These are phyloP conservation scores for Phytopythium vexans DNA, from an alignment of 352 stramenopile species.

Conservation along the genomic window DNA sequence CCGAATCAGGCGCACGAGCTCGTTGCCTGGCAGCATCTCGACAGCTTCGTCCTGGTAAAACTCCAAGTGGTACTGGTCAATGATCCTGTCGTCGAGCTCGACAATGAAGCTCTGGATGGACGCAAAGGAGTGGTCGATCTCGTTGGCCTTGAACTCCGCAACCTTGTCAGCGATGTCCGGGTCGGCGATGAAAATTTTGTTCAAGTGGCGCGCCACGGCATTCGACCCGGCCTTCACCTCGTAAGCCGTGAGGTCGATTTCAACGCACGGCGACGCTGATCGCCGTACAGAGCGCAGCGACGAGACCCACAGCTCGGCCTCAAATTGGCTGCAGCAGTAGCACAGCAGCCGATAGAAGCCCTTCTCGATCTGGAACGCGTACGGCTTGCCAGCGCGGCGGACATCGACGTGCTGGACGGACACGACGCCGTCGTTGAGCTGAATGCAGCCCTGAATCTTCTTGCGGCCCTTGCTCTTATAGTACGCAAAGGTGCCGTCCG, in stretches of 20 bases:
- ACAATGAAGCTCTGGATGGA: conserved; percentile 61
- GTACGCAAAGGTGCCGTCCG: conserved; percentile 78
- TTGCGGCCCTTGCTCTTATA: conserved; percentile 75
- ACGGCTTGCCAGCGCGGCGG: conserved; percentile 51
- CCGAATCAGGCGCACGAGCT: conserved; percentile 70
- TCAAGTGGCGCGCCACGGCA: conserved; percentile 56
- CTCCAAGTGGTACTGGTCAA: conserved; percentile 61
- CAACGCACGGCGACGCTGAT: conserved; percentile 39
- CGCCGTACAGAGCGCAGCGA: conserved; percentile 50
- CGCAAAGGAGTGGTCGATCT: conserved; percentile 43
- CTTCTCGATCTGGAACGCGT: conserved; percentile 84
- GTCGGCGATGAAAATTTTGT: conserved; percentile 84
- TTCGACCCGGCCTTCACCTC: conserved; percentile 56
- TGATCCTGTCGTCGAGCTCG: conserved; percentile 60
- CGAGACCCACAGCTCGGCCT: conserved; percentile 82
- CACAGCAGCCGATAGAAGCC: conserved; percentile 82
- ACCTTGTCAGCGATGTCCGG: conserved; percentile 43
- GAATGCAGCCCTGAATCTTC: conserved; percentile 81
- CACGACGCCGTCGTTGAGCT: conserved; percentile 82
- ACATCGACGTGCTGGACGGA: conserved; percentile 80
- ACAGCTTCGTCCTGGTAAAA: conserved; percentile 63
- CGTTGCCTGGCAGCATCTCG: conserved; percentile 65
- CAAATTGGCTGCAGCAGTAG: conserved; percentile 71
- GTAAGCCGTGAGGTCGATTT: conserved; percentile 56
- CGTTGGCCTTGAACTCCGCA: conserved; percentile 44